Conservation (phyloP, 2,329 filamentous ascomycete genomes). For the Arthrobotrys sphaeroides region DNA sequence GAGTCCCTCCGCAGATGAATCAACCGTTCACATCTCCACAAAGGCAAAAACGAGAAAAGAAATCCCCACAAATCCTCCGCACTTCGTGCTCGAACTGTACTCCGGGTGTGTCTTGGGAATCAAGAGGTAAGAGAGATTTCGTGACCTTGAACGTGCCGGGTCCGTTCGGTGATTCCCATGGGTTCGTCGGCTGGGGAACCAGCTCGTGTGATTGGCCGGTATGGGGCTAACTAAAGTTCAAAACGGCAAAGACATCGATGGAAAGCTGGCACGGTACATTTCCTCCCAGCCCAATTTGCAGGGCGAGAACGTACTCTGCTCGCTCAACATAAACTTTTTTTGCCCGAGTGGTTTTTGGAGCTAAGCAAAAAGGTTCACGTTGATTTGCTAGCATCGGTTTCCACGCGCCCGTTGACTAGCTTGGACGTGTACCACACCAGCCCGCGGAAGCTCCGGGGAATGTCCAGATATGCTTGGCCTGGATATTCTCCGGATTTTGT, state of each 20-base stretch:
- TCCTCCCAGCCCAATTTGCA: constrained; percentile 37
- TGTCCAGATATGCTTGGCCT: constrained; percentile 37
- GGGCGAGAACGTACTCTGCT: background rate
- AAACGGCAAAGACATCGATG: constrained; percentile 15
- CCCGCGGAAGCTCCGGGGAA: constrained; percentile 24
- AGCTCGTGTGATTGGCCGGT: constrained; percentile 29
- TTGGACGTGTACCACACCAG: background rate
- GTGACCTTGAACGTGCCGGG: constrained; percentile 32
- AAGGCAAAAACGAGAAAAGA: constrained; percentile 25
- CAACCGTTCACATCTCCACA: constrained; percentile 5
- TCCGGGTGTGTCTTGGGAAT: constrained; percentile 15
- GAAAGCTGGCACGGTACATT: constrained; percentile 26
- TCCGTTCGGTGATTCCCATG: constrained; percentile 22
- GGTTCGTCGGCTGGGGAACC: background rate
- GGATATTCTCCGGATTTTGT: constrained; percentile 41
- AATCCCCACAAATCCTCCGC: constrained; percentile 45
- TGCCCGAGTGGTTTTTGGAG: no score
- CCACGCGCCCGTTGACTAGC: constrained; percentile 10
- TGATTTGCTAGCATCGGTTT: background rate
- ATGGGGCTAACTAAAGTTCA: constrained; percentile 25
- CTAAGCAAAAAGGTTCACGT: background rate
- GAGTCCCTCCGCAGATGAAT: constrained; percentile 10
- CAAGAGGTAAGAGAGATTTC: background rate
- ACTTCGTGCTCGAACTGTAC: constrained; percentile 2
- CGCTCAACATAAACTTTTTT: constrained; percentile 12